Evolutionary conservation across 2,329 filamentous ascomycete species (phyloP).

Genomic region (Pseudonectria foliicola): DNA sequence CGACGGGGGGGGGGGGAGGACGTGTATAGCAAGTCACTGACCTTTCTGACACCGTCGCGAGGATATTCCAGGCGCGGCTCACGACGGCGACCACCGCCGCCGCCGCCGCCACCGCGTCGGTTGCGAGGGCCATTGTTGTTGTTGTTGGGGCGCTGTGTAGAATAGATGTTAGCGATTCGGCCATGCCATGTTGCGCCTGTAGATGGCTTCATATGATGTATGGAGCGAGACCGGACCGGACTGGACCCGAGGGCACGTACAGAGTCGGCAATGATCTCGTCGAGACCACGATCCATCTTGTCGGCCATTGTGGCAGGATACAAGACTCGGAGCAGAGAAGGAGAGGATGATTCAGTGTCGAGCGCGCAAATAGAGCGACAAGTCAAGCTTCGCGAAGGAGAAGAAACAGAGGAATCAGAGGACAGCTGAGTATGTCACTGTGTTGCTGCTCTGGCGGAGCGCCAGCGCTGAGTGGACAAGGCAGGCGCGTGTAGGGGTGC

Average conservation of each 20-base stretch:
- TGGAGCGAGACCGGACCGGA: constrained; percentile 1
- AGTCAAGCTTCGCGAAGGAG: no score
- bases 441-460: no score
- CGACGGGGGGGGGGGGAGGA: background rate
- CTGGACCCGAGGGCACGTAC: constrained; percentile 20
- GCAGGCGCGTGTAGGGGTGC: no score
- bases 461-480: no score
- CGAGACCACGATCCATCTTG: constrained; percentile 48
- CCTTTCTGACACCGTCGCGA: constrained; percentile 88
- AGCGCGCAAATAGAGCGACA: no score
- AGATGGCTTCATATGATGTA: constrained; percentile 7
- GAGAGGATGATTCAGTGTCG: no score
- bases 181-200: constrained; percentile 1
- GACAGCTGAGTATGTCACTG: no score
- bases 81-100: constrained; percentile 27
- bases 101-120: constrained; percentile 23
- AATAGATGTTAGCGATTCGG: constrained; percentile 10
- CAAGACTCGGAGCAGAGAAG: no score
- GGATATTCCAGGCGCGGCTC: constrained; percentile 45
- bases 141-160: constrained; percentile 20
- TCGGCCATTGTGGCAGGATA: constrained; percentile 25
- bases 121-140: constrained; percentile 28
- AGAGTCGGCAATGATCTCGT: constrained; percentile 49
- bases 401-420: no score
- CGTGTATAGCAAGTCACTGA: constrained; percentile 29